phyloP scores from a whole-genome alignment of 2,329 filamentous ascomycete genomes.

The Hymenoscyphus repandus region DNA sequence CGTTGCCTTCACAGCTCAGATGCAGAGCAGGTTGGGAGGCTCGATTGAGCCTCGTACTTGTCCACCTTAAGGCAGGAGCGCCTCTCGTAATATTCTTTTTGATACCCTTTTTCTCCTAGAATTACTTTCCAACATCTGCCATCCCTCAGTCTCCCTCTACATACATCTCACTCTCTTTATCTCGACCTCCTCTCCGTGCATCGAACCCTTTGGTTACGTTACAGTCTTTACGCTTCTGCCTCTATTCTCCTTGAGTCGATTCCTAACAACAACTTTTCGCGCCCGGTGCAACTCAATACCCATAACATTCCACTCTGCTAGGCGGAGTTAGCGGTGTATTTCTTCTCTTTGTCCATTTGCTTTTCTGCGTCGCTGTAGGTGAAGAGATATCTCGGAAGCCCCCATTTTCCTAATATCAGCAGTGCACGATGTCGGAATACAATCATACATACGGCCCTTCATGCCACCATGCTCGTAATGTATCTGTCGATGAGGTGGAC shows the following conservation, averaged over 20 bases:
- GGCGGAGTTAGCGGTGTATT: constrained; percentile 1
- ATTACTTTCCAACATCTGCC: not conserved
- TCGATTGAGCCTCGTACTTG: too few relatives aligned
- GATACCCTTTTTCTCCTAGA: not conserved
- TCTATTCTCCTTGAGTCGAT: not conserved
- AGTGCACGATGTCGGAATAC: constrained; percentile 25
- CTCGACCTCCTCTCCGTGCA: not conserved
- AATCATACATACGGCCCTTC: constrained; percentile 30
- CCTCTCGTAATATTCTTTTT: not conserved
- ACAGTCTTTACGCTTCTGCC: not conserved
- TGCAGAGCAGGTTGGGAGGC: too few relatives aligned
- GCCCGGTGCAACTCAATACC: not conserved
- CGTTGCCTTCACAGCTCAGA: too few relatives aligned
- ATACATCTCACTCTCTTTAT: not conserved
- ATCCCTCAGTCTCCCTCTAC: not conserved
- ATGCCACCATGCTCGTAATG: constrained; percentile 25
- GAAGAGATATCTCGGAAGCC: not conserved
- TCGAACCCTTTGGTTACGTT: not conserved
- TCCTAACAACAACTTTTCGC: not conserved
- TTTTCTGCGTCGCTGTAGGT: constrained; percentile 1
- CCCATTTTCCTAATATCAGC: constrained; percentile 2
- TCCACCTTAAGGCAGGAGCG: too few relatives aligned
- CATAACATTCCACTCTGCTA: constrained; percentile 8
- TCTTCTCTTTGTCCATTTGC: constrained; percentile 1
- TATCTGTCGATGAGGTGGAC: constrained; percentile 18